phyloP scores from a whole-genome alignment of 805 yeast genomes.

The Saccharomyces kudriavzevii region DNA sequence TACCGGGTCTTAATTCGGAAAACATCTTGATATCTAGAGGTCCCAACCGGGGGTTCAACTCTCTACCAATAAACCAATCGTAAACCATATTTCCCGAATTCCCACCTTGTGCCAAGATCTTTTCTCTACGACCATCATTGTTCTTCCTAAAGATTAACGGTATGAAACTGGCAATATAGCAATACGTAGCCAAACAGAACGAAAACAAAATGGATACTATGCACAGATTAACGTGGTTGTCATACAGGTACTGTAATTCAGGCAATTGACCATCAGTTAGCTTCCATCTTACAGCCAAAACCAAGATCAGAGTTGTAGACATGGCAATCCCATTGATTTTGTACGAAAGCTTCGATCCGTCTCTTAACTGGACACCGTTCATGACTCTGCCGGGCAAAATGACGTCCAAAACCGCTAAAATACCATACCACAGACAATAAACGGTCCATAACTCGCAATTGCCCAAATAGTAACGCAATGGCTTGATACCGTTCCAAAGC shows the following conservation, averaged over 20 bases:
- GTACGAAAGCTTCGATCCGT: slow-evolving; percentile 62
- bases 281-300: slow-evolving; percentile 45
- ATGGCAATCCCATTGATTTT: slow-evolving; percentile 74
- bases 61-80: slow-evolving; percentile 97
- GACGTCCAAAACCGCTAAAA: slow-evolving; percentile 54
- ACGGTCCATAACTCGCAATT: slow-evolving; percentile 49
- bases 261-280: slow-evolving; percentile 53
- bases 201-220: slow-evolving; percentile 59
- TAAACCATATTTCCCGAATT: slow-evolving; percentile 67
- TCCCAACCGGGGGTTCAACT: slow-evolving; percentile 80
- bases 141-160: slow-evolving; percentile 42
- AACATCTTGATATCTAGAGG: slow-evolving; percentile 81
- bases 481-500: slow-evolving; percentile 33
- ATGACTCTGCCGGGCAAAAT: slow-evolving; percentile 56
- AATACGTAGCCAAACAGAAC: slow-evolving; percentile 49
- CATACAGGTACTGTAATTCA: slow-evolving; percentile 70
- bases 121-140: slow-evolving; percentile 49
- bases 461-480: slow-evolving; percentile 29
- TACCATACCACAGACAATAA: slow-evolving; percentile 66
- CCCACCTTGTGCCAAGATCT: slow-evolving; percentile 79
- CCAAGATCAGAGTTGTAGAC: slow-evolving; percentile 33
- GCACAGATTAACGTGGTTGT: slow-evolving; percentile 57
- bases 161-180: slow-evolving; percentile 60
- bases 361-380: slow-evolving; percentile 66
- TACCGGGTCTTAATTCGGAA: slow-evolving; percentile 91